These are phyloP conservation scores for Lodderomyces margitis DNA, from an alignment of 1,139 yeast species.

Conservation along the genomic window DNA sequence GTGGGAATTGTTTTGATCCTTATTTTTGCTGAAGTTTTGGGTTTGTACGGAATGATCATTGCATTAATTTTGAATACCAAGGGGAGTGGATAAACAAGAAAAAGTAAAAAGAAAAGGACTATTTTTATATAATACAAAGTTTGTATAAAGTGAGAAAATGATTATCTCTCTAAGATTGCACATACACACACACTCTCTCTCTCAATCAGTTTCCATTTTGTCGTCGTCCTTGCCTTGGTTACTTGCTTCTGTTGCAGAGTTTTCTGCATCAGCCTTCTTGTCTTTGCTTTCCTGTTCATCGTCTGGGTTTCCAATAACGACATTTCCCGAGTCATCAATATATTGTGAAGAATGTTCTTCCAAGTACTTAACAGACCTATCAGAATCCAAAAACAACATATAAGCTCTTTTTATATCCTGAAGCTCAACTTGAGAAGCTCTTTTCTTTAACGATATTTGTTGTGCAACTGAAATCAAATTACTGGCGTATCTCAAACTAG, in stretches of 20 bases:
- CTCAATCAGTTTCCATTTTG: conserved; percentile 50
- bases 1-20: conserved; percentile 96
- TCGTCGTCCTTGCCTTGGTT: conserved; percentile 24
- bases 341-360: conserved; percentile 67
- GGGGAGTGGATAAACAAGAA: conserved; percentile 51
- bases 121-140: conserved; percentile 3
- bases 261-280: conserved; percentile 11
- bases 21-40: conserved; percentile 98
- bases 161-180: background rate
- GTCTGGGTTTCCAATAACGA: conserved; percentile 40
- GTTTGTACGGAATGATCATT: conserved; percentile 91
- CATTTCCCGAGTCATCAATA: conserved; percentile 71
- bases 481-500: conserved; percentile 89
- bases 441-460: conserved; percentile 80
- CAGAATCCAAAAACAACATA: conserved; percentile 81
- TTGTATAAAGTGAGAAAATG: background rate
- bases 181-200: background rate
- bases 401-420: conserved; percentile 87
- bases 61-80: conserved; percentile 89
- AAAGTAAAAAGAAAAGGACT: background rate
- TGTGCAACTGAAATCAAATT: conserved; percentile 88
- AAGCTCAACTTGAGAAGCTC: conserved; percentile 68
- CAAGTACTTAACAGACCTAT: conserved; percentile 79
- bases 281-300: background rate
- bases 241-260: conserved; percentile 7